These are phyloP conservation scores for Cladophialophora yegresii DNA, from an alignment of 2,329 filamentous ascomycete genomes.

Conservation along the genomic window DNA sequence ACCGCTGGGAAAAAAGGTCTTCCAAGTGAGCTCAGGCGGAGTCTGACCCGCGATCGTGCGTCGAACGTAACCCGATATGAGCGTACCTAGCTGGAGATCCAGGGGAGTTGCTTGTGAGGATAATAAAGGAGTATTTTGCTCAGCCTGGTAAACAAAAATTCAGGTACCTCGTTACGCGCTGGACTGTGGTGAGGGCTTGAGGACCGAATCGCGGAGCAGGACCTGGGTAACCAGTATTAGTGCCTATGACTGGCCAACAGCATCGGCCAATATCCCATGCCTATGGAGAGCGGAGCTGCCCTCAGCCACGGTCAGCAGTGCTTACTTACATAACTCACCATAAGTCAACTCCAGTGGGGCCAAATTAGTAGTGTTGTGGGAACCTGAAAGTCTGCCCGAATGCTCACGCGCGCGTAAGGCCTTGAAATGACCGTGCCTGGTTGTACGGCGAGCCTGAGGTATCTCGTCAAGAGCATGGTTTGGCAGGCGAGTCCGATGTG, in stretches of 20 bases:
- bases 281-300: slow-evolving; percentile 23
- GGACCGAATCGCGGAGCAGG: slow-evolving; percentile 18
- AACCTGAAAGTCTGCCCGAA: slow-evolving; percentile 10
- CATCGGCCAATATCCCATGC: slow-evolving; percentile 20
- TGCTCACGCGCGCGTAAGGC: slow-evolving; percentile 5
- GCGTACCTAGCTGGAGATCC: slow-evolving; percentile 17
- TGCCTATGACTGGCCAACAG: slow-evolving; percentile 20
- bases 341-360: slow-evolving; percentile 23
- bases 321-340: slow-evolving; percentile 30
- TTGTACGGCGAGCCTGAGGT: slow-evolving; percentile 4
- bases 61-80: slow-evolving; percentile 9
- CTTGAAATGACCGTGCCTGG: slow-evolving; percentile 14
- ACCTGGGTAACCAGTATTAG: slow-evolving; percentile 6
- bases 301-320: slow-evolving; percentile 33
- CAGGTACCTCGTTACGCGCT: slow-evolving; percentile 10
- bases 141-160: slow-evolving; percentile 6
- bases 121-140: slow-evolving; percentile 10
- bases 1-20: slow-evolving; percentile 10
- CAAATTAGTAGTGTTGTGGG: slow-evolving; percentile 18
- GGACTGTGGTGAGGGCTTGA: slow-evolving; percentile 12
- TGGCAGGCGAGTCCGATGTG: slow-evolving; percentile 9
- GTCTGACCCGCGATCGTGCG: slow-evolving; percentile 23
- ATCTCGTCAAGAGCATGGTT: slow-evolving; percentile 1
- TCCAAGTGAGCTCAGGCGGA: slow-evolving; percentile 17
- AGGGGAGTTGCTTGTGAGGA: slow-evolving; percentile 13